Base-by-base conservation (phyloP, 495 filamentous ascomycete genomes). In the Ramalina intermedia region DNA sequence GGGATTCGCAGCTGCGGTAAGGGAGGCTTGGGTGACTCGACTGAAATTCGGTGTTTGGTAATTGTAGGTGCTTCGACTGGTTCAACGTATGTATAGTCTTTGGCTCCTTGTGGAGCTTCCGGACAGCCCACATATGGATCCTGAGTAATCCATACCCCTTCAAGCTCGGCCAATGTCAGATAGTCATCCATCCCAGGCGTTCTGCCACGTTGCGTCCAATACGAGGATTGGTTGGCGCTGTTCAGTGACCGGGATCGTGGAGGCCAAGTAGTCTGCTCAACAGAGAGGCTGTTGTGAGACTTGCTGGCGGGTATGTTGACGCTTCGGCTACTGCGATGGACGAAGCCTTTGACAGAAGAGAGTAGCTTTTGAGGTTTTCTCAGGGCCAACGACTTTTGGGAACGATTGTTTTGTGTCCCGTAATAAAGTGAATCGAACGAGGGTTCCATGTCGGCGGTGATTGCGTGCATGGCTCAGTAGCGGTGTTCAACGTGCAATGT, bases 161-260 rank as follows among this genome's bases (percentile, higher is more conserved):
- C 55, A 27, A 57, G 41, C 37, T 57, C 37, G 13, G 35, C 53
- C 29, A 57, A 27, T 12, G 55, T 57, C 41, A 57, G 33, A 47
- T 57, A 57, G 18, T 57, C 55, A 37, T 51, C 50, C 48, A 57
- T 54, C 27, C 53, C 50, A 18, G 50, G 50, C 29, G 50, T 56
- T 46, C 39, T 41, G 40, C 53, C 53, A 27, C 49, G 53, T 43
- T 50, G 53, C 35, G 46, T 55, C 49, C 48, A 55, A 13, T 37
- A 17, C 2, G 44, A 16, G 18, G 44, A 16, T 16, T 47, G 16
- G 13, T 20, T 8, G 12, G 14, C 21, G 26, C 29, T 37, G 29
- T 37, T 35, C 16, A 47, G 9, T 17, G 44, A 47, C 44, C 27
- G 33, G 16, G 44, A 17, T 6, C 44, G 44, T 17, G 44, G n/a